These are phyloP conservation scores for Epipyxis sp. DNA, from an alignment of 108 stramenopile genomes.

Conservation along the genomic window DNA sequence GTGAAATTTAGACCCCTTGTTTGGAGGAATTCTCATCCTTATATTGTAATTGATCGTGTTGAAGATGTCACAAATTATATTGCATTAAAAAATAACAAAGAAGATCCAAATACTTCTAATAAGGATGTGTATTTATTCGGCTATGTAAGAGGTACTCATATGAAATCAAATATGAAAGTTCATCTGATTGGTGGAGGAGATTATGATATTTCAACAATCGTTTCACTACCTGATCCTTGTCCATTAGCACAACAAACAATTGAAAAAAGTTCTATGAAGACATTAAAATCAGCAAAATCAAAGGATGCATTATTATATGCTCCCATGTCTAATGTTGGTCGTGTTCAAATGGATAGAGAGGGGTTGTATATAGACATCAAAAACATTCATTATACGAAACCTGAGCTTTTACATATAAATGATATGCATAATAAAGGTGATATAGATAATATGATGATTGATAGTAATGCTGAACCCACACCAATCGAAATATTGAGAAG, in stretches of 20 bases:
- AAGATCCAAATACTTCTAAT: constrained; percentile 71
- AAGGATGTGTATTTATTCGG: constrained; percentile 85
- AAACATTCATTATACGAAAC: constrained; percentile 75
- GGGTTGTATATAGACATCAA: constrained; percentile 97
- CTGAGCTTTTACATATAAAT: too few relatives aligned
- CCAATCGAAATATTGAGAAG: constrained; percentile 64
- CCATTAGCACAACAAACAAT: constrained; percentile 34
- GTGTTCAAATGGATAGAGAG: constrained; percentile 76
- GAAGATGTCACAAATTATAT: constrained; percentile 80
- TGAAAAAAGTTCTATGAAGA: constrained; percentile 41
- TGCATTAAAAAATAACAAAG: too few relatives aligned
- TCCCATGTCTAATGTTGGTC: constrained; percentile 85
- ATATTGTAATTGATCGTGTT: constrained; percentile 87
- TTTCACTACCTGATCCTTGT: constrained; percentile 67
- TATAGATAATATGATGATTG: too few relatives aligned
- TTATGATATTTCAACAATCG: constrained; percentile 68
- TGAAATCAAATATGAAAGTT: constrained; percentile 76
- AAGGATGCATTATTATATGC: constrained; percentile 89
- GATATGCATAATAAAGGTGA: too few relatives aligned
- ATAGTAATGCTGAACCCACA: too few relatives aligned
- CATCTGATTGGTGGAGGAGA: constrained; percentile 95
- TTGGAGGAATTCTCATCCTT: constrained; percentile 96
- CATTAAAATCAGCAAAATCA: constrained; percentile 71
- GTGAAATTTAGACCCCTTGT: constrained; percentile 93
- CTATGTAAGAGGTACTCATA: constrained; percentile 87